Evolutionary conservation across 2,329 filamentous ascomycete genomes (phyloP), one percentile per base, ranked within the genome.

Genomic region (Paraphaeosphaeria sporulosa): DNA sequence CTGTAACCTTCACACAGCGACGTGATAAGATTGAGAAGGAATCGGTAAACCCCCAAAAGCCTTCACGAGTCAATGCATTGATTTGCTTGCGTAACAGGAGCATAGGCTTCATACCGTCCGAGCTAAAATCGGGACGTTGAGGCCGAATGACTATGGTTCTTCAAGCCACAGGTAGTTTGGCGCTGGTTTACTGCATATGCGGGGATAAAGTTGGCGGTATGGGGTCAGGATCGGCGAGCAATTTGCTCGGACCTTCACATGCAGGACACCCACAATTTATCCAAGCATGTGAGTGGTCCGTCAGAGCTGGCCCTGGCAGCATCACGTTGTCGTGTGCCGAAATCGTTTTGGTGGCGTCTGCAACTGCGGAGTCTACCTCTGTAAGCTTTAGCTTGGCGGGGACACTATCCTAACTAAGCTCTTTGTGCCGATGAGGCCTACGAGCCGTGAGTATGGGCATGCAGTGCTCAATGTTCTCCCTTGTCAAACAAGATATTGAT

Each of bases 341-440:
- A 64, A 63, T 46, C 38, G 60, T 51, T 36, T 50, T 59, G 59
- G 61, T 59, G 61, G 53, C 67, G 65, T 62, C 19, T 59, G 56
- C 53, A 58, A 13, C 38, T 47, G 60, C 71, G 66, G 61, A 65
- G 65, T 42, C 62, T 43, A 53, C 36, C 25, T n/a, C 25, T 43
- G 64, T 48, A 69, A 72, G 66, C 70, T 66, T 72, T 64, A 60
- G 48, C 66, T 60, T 67, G 63, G 53, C 60, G 52, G 43, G 27
- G 27, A 59, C 59, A 50, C 43, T 61, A 59, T 65, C 63, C 63
- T 12, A 49, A 43, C 57, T 65, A 61, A 43, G 64, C 49, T 36
- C 53, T 61, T 53, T 59, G n/a, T 43, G 59, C 59, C 65, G 60
- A 61, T 38, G 43, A 47, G 54, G 30, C 48, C 36, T 49, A 56